These are phyloP conservation scores for Emmonsiellopsis sp. DNA, from an alignment of 2,329 filamentous ascomycete species.

Conservation along the genomic window DNA sequence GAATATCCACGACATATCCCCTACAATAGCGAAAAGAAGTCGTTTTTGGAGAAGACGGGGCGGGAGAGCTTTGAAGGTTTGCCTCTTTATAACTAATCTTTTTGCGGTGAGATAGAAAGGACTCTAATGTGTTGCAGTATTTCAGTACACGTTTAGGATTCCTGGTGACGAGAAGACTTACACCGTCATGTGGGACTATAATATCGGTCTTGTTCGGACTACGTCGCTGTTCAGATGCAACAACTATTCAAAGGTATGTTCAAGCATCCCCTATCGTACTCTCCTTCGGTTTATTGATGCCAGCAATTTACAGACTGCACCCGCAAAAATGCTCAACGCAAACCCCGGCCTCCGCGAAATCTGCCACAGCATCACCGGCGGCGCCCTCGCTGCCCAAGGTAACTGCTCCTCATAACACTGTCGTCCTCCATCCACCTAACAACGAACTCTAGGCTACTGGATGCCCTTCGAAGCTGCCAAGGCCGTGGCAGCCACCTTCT, in stretches of 20 bases:
- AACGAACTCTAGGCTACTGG: conserved; percentile 72
- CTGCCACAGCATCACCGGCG: conserved; percentile 88
- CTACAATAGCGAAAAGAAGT: conserved; percentile 90
- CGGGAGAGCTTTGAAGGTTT: conserved; percentile 49
- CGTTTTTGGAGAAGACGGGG: conserved; percentile 77
- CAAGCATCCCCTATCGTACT: conserved; percentile 10
- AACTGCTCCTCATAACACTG: conserved; percentile 9
- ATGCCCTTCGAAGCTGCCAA: conserved; percentile 82
- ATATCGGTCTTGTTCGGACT: conserved; percentile 84
- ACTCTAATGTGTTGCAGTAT: conserved; percentile 46
- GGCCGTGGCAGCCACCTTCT: conserved; percentile 84
- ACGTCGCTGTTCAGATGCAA: conserved; percentile 91
- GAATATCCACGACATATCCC: conserved; percentile 68
- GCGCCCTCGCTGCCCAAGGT: conserved; percentile 85
- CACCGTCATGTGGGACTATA: conserved; percentile 94
- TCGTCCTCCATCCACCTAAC: too few species aligned
- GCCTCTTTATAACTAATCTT: not conserved
- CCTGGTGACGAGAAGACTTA: conserved; percentile 59
- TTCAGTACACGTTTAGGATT: conserved; percentile 71
- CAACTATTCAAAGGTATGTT: conserved; percentile 71
- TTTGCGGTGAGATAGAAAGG: not conserved
- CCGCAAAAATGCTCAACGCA: conserved; percentile 68
- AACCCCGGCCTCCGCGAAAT: conserved; percentile 84
- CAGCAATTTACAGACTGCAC: conserved; percentile 58
- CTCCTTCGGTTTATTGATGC: not conserved